Conservation (phyloP, 805 yeast genomes). For the Metschnikowia matae region DNA sequence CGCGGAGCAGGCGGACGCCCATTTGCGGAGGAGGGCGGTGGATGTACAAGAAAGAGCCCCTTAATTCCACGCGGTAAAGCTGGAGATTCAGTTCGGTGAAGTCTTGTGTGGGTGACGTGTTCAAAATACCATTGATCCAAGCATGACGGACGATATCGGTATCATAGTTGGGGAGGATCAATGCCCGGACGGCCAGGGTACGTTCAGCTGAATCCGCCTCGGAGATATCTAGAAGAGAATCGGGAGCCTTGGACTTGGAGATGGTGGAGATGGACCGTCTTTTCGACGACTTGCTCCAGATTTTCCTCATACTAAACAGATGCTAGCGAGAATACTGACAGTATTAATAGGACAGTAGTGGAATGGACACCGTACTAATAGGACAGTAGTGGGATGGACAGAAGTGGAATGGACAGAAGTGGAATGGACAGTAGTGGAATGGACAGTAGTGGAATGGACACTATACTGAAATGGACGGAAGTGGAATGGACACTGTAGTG, state of each 20-base stretch:
- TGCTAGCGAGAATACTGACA: too few species aligned
- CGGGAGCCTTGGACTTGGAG: constrained; percentile 4
- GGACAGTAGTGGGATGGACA: too few species aligned
- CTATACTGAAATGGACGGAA: too few species aligned
- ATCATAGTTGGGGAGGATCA: constrained; percentile 32
- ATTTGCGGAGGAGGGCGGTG: constrained; percentile 31
- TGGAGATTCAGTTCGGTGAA: constrained; percentile 19
- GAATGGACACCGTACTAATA: too few species aligned
- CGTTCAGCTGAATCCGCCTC: constrained; percentile 7
- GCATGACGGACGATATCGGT: constrained; percentile 25
- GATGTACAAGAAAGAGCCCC: constrained; percentile 61
- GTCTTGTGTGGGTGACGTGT: constrained; percentile 29
- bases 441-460: too few species aligned
- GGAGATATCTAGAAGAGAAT: neutral
- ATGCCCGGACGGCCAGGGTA: constrained; percentile 15
- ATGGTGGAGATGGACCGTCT: constrained; percentile 15
- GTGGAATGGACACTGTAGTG: too few species aligned
- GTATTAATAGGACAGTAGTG: too few species aligned
- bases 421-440: too few species aligned
- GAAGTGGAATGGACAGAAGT: too few species aligned
- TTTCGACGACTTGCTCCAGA: constrained; percentile 17
- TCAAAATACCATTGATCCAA: constrained; percentile 38
- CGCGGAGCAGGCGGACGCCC: constrained; percentile 16
- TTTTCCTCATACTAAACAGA: constrained; percentile 12
- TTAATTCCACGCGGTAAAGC: constrained; percentile 33